phyloP scores from a whole-genome alignment of 305 asterid species.

The Solanum hybrid region DNA sequence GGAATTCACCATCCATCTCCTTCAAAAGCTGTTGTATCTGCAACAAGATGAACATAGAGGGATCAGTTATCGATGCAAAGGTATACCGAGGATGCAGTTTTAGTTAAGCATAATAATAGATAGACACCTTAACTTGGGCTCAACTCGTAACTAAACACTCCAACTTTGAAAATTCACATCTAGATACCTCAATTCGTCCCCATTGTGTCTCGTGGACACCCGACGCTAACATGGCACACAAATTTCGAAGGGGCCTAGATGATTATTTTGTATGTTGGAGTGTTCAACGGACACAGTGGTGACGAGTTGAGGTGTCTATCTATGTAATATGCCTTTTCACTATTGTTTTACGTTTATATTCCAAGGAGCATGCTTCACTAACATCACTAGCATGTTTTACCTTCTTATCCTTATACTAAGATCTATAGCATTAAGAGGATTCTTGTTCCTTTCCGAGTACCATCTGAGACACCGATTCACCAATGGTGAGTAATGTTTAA shows the following conservation, averaged over 20 bases:
- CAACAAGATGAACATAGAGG: constrained; percentile 6
- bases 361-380: not conserved
- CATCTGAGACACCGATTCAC: not conserved
- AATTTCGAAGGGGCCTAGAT: not conserved
- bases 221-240: not conserved
- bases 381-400: not conserved
- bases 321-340: not conserved
- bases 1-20: constrained; percentile 86
- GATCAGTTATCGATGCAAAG: not conserved
- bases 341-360: not conserved
- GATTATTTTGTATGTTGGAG: not conserved
- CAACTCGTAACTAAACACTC: not conserved
- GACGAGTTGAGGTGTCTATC: not conserved
- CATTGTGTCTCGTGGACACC: not conserved
- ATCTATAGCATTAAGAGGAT: not conserved
- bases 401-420: not conserved
- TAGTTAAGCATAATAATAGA: not conserved
- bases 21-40: constrained; percentile 72
- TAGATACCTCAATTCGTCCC: not conserved
- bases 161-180: not conserved
- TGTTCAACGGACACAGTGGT: not conserved
- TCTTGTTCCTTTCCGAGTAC: not conserved
- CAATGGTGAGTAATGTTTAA: not conserved
- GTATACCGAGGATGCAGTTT: too few relatives aligned
- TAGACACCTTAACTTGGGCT: not conserved